Conservation (phyloP, 306 rosid genomes). For the Castanea mollissima region DNA sequence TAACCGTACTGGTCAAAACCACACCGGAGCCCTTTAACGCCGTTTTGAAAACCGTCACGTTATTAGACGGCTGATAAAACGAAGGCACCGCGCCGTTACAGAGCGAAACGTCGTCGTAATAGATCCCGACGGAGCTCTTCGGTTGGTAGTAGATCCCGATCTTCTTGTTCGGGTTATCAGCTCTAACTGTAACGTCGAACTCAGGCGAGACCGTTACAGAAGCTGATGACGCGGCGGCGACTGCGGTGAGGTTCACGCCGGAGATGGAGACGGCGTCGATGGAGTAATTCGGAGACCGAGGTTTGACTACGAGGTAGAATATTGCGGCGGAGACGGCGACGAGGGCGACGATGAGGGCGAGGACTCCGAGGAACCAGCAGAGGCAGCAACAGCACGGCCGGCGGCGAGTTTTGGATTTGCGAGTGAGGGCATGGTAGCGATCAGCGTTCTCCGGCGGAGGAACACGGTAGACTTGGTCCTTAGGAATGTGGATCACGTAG, state of each 20-base stretch:
- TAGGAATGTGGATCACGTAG: slow-evolving; percentile 68
- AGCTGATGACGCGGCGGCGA: slow-evolving; percentile 6
- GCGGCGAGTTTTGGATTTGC: slow-evolving; percentile 23
- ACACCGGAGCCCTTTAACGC: slow-evolving; percentile 45
- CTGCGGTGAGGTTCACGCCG: slow-evolving; percentile 46
- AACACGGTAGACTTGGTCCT: slow-evolving; percentile 71
- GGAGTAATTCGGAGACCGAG: slow-evolving; percentile 53
- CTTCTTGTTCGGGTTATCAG: slow-evolving; percentile 56
- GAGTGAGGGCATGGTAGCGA: slow-evolving; percentile 42
- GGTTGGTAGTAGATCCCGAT: slow-evolving; percentile 67
- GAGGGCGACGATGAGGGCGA: slow-evolving; percentile 34
- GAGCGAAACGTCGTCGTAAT: slow-evolving; percentile 34
- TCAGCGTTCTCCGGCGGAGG: slow-evolving; percentile 75
- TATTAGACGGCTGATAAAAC: slow-evolving; percentile 66
- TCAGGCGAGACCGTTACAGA: slow-evolving; percentile 41
- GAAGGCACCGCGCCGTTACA: slow-evolving; percentile 56
- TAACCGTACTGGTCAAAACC: slow-evolving; percentile 24
- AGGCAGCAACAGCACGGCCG: slow-evolving; percentile 36
- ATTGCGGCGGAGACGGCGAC: slow-evolving; percentile 39
- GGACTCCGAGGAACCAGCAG: slow-evolving; percentile 41
- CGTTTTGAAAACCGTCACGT: slow-evolving; percentile 50
- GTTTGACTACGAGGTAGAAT: slow-evolving; percentile 61
- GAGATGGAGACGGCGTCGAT: slow-evolving; percentile 36
- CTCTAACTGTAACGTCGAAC: slow-evolving; percentile 43
- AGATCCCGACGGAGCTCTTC: slow-evolving; percentile 44